A percentile compares a stretch with the other conserved stretches of the same genome.
Evolutionary conservation across 352 stramenopile species (phyloP).

Genomic region (Blastocystis sp.): DNA sequence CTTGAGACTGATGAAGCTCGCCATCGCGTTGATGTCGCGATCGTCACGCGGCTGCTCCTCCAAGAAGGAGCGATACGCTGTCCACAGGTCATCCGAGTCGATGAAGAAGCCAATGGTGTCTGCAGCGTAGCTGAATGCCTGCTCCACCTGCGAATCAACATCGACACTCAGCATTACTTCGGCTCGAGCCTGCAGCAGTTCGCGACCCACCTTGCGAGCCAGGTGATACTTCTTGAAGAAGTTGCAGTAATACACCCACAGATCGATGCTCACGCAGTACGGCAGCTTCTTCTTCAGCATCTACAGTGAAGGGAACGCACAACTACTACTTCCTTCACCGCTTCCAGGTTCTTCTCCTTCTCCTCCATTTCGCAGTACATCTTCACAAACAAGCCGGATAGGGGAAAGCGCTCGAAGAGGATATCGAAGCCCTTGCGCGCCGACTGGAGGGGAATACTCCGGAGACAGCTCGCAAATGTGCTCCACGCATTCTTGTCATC

Average conservation of each 20-base stretch:
- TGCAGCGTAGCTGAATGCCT: conserved; percentile 50
- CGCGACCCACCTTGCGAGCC: conserved; percentile 28
- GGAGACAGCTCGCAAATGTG: conserved; percentile 42
- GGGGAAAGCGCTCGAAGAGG: conserved; percentile 60
- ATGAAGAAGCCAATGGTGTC: conserved; percentile 70
- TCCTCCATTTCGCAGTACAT: conserved; percentile 56
- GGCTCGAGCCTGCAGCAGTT: neutral
- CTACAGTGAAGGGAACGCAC: neutral
- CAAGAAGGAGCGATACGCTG: conserved; percentile 39
- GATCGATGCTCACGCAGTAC: conserved; percentile 30
- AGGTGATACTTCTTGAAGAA: conserved; percentile 29
- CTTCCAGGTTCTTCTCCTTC: conserved; percentile 4
- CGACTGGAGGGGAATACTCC: conserved; percentile 11
- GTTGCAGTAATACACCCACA: conserved; percentile 60
- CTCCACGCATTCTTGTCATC: conserved; percentile 39
- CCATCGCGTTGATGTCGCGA: neutral
- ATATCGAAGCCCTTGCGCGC: conserved; percentile 25
- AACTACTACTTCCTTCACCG: conserved; percentile 14
- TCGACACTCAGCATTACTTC: neutral
- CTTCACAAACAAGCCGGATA: neutral
- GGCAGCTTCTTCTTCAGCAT: conserved; percentile 24
- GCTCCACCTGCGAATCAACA: neutral
- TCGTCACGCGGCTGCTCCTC: conserved; percentile 12
- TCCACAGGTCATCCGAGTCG: conserved; percentile 45
- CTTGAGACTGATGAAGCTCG: neutral